Conservation (phyloP, 2,329 filamentous ascomycete genomes). For the Pyrenophora graminea region DNA sequence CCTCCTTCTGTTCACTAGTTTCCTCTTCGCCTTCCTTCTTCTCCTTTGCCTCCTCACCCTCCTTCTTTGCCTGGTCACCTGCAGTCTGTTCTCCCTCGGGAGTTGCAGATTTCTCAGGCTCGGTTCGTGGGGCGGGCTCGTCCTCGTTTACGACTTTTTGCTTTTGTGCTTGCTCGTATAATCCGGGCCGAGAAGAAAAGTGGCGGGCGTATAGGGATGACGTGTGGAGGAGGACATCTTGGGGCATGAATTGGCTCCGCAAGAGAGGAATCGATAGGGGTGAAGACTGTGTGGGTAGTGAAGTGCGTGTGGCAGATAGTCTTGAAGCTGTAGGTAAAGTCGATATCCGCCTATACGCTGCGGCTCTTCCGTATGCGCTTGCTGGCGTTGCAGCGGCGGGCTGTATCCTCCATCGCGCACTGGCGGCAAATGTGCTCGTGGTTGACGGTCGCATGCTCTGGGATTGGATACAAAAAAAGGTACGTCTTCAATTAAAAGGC, state of each 20-base stretch:
- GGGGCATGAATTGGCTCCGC: constrained; percentile 50
- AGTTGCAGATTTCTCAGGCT: constrained; percentile 50
- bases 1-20: constrained; percentile 53
- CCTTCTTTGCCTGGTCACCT: constrained; percentile 45
- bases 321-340: constrained; percentile 29
- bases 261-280: constrained; percentile 39
- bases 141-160: constrained; percentile 41
- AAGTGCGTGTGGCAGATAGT: constrained; percentile 30
- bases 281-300: constrained; percentile 14
- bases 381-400: constrained; percentile 45
- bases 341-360: constrained; percentile 55
- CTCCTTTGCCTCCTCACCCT: constrained; percentile 49
- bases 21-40: constrained; percentile 52
- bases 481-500: constrained; percentile 7
- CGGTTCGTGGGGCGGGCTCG: constrained; percentile 30
- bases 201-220: constrained; percentile 51
- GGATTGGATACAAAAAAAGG: not conserved
- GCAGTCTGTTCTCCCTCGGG: constrained; percentile 45
- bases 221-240: constrained; percentile 46
- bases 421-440: constrained; percentile 46
- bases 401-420: constrained; percentile 48
- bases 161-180: constrained; percentile 43
- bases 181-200: constrained; percentile 48
- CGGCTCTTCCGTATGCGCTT: constrained; percentile 51
- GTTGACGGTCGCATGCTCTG: constrained; percentile 53